A percentile compares a stretch with the other conserved stretches of the same genome.
phyloP scores from a whole-genome alignment of 139 green algal species.

The Volvox reticuliferus region DNA sequence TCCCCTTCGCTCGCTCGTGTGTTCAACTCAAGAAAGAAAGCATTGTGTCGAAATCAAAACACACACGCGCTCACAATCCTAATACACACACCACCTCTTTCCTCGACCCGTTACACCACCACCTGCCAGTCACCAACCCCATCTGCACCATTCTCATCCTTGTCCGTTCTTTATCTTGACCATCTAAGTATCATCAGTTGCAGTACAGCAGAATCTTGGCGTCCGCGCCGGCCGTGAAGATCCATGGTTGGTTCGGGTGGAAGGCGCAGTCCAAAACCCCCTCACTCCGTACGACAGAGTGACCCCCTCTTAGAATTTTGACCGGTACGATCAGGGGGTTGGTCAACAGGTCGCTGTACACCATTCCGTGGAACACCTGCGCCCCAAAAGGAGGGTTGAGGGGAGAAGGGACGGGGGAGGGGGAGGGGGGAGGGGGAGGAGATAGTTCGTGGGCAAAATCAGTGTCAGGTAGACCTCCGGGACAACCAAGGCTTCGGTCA shows the following conservation, averaged over 20 bases:
- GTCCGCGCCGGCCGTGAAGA: conserved; percentile 96
- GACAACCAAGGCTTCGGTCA: too few relatives aligned
- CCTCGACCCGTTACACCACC: too few relatives aligned
- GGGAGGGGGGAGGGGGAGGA: background rate
- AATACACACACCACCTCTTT: too few relatives aligned
- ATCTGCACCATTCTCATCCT: too few relatives aligned
- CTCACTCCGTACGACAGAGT: conserved; percentile 62
- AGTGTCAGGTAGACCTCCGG: too few relatives aligned
- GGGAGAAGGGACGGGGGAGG: conserved; percentile 80
- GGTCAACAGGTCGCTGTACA: conserved; percentile 95
- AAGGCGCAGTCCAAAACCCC: conserved; percentile 91
- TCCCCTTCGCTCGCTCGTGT: too few relatives aligned
- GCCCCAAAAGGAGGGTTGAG: conserved; percentile 83
- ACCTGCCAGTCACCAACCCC: too few relatives aligned
- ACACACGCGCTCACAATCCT: too few relatives aligned
- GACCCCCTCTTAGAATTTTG: conserved; percentile 71
- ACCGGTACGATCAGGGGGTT: conserved; percentile 98
- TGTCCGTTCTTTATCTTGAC: too few relatives aligned
- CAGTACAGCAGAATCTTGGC: conserved; percentile 64
- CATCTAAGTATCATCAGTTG: conserved; percentile 53
- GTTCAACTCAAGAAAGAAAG: too few relatives aligned
- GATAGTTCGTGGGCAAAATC: background rate
- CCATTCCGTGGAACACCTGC: conserved; percentile 97
- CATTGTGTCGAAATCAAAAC: too few relatives aligned
- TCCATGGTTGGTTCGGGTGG: conserved; percentile 96